Percentiles rank a stretch among this genome's conserved stretches.
phyloP scores from a whole-genome alignment of 768 basidiomycete species.

The Coprinopsis strossmayeri region DNA sequence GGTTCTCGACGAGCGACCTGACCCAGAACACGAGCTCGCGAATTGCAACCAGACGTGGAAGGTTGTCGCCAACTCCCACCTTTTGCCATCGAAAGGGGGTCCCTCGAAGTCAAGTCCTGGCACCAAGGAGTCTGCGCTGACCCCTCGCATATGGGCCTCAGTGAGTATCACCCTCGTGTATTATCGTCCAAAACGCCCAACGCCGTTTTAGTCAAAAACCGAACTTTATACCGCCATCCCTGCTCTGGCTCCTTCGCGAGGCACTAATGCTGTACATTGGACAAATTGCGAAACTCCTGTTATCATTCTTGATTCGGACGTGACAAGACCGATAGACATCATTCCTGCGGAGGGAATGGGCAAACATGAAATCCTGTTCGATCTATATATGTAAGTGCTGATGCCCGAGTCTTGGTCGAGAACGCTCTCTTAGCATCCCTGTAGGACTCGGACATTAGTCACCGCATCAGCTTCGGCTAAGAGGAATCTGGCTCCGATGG shows the following conservation, averaged over 20 bases:
- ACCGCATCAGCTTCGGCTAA: neutral
- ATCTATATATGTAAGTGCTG: slow-evolving; percentile 2
- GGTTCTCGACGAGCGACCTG: too few species aligned
- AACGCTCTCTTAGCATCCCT: too few species aligned
- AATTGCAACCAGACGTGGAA: slow-evolving; percentile 3
- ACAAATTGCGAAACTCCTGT: neutral
- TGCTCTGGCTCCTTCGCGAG: neutral
- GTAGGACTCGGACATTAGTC: neutral
- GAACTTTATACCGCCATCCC: slow-evolving; percentile 2
- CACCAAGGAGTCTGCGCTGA: neutral
- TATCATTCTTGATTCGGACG: slow-evolving; percentile 2
- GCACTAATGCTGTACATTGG: neutral
- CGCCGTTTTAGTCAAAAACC: neutral
- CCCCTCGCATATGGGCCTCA: neutral
- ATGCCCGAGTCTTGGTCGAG: too few species aligned
- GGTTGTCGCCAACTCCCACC: neutral
- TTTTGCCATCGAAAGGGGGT: too few species aligned
- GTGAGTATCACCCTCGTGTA: neutral
- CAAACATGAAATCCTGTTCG: neutral
- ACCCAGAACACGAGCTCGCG: neutral
- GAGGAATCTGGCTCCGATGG: neutral
- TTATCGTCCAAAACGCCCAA: neutral
- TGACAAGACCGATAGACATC: neutral
- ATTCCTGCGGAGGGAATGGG: neutral
- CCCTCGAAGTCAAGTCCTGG: neutral